Conservation (phyloP, 2,329 filamentous ascomycete genomes). For the Monilinia vaccinii-corymbosi region DNA sequence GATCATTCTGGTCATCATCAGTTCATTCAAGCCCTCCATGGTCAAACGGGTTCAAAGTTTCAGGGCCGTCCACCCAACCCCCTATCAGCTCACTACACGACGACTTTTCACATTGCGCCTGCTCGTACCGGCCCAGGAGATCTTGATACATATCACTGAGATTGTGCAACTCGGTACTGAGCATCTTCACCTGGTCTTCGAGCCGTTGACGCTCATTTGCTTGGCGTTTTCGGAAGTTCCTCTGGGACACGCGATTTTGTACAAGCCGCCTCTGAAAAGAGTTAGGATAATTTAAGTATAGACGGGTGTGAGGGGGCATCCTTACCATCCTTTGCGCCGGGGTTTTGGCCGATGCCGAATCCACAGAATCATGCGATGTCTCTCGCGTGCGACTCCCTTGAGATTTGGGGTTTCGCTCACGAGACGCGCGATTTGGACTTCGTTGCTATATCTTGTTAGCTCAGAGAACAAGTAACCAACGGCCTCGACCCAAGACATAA, state of each 20-base stretch:
- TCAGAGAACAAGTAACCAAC: neutral
- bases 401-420: slow-evolving; percentile 1
- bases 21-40: neutral
- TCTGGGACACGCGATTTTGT: slow-evolving; percentile 9
- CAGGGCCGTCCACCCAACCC: neutral
- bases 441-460: slow-evolving; percentile 1
- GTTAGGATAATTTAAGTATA: neutral
- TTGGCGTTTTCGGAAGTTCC: slow-evolving; percentile 11
- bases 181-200: slow-evolving; percentile 9
- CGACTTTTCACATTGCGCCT: slow-evolving; percentile 2
- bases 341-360: slow-evolving; percentile 6
- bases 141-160: slow-evolving; percentile 7
- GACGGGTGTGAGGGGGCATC: neutral
- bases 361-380: slow-evolving; percentile 11
- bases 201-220: slow-evolving; percentile 8
- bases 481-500: neutral
- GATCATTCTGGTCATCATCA: neutral
- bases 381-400: slow-evolving; percentile 7
- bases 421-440: neutral
- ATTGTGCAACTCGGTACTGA: slow-evolving; percentile 6
- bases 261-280: slow-evolving; percentile 6
- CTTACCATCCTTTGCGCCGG: slow-evolving; percentile 10
- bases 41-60: neutral
- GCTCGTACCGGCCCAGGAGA: slow-evolving; percentile 5
- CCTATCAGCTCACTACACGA: slow-evolving; percentile 1